phyloP scores from a whole-genome alignment of 2,329 filamentous ascomycete genomes.

The Botryotinia convoluta region DNA sequence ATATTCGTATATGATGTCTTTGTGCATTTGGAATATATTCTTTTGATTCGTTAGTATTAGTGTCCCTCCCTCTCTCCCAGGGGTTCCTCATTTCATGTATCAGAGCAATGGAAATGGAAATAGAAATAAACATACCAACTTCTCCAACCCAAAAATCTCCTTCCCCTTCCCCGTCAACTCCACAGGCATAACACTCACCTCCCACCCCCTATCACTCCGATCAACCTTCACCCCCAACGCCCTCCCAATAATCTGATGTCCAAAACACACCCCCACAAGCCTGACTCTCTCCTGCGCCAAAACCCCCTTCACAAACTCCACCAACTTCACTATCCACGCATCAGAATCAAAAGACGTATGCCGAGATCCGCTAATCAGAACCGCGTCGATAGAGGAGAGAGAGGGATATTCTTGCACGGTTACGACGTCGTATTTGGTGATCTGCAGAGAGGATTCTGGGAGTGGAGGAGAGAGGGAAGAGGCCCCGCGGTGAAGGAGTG shows the following conservation, averaged over 20 bases:
- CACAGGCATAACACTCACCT: constrained; percentile 71
- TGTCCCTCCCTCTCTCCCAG: too few relatives aligned
- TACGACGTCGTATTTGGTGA: constrained; percentile 67
- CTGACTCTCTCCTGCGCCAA: constrained; percentile 61
- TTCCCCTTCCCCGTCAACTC: constrained; percentile 67
- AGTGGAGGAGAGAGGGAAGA: constrained; percentile 45
- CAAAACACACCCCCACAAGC: constrained; percentile 81
- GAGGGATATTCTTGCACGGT: constrained; percentile 66
- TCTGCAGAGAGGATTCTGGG: constrained; percentile 41
- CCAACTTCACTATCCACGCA: constrained; percentile 73
- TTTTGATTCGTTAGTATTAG: constrained; percentile 34
- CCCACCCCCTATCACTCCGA: constrained; percentile 70
- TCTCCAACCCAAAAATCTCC: constrained; percentile 66
- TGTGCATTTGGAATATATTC: constrained; percentile 83
- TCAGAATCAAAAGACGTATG: constrained; percentile 71
- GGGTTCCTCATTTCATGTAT: not conserved
- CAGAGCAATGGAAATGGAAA: not conserved
- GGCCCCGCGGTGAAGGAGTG: constrained; percentile 56
- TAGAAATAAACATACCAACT: constrained; percentile 44
- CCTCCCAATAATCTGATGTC: constrained; percentile 79
- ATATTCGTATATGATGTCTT: constrained; percentile 67
- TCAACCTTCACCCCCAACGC: constrained; percentile 68
- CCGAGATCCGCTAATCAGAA: constrained; percentile 76
- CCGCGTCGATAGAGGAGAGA: constrained; percentile 72
- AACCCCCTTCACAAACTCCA: constrained; percentile 61